Conservation (phyloP, 768 basidiomycete species). For the Pulveroboletus sp. region DNA sequence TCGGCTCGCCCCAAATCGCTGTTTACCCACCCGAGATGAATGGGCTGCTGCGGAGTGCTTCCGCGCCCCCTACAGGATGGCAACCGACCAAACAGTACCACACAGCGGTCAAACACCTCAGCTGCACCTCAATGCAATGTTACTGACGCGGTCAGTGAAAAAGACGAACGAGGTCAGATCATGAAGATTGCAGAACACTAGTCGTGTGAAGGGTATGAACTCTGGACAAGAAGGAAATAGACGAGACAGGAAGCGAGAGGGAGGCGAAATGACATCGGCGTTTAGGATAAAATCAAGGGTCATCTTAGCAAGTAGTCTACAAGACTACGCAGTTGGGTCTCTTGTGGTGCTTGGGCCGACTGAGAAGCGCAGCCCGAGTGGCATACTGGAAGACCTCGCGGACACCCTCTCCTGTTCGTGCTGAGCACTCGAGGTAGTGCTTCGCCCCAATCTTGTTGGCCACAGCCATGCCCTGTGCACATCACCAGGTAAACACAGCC, state of each 20-base stretch:
- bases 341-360: conserved; percentile 42
- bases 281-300: conserved; percentile 18
- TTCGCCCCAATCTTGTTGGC: conserved; percentile 95
- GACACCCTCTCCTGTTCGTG: conserved; percentile 94
- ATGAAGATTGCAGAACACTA: conserved; percentile 35
- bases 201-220: conserved; percentile 36
- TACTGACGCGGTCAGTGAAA: conserved; percentile 1
- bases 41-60: conserved; percentile 11
- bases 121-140: background rate
- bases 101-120: conserved; percentile 1
- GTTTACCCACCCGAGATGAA: background rate
- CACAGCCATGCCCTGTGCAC: conserved; percentile 80
- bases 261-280: conserved; percentile 17
- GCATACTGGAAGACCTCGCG: conserved; percentile 98
- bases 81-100: conserved; percentile 13
- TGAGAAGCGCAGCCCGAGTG: conserved; percentile 84
- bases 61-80: conserved; percentile 7
- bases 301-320: conserved; percentile 32
- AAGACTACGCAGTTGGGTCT: conserved; percentile 43
- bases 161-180: conserved; percentile 30
- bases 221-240: conserved; percentile 18
- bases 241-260: conserved; percentile 13
- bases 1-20: background rate
- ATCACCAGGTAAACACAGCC: background rate
- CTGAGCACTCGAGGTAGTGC: conserved; percentile 97